Base-by-base conservation (phyloP, 257 asterid genomes). In the Lycium ferocissimum region DNA sequence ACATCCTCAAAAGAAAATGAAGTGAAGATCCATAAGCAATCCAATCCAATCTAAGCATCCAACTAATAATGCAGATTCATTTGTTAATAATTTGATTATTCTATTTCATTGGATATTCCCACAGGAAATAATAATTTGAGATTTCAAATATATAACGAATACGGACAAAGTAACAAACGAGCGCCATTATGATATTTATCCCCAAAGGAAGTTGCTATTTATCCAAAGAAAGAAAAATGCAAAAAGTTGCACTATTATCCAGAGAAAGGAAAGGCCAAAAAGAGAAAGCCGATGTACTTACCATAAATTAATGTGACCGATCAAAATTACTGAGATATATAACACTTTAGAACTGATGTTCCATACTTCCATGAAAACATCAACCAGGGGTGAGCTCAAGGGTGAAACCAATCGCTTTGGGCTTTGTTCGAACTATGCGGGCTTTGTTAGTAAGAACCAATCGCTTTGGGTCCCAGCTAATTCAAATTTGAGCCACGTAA, bases 141-240 rank as follows among this genome's bases (percentile, higher is more conserved):
- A n/a, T 18, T 62, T 62, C 14, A 20, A 2, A 0, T 20, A 20
- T n/a, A 10, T 14, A 22, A 73, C n/a, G 12, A 73, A 47, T 47
- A 22, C n/a, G 80, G 14, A 73, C 58, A 73, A 73, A 47, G 59
- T 73, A 20, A 47, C n/a, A 47, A 73, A 5, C 35, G 15, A 3
- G 79, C 54, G 18, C 40, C 33, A 18, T n/a, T 33, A 73, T 73
- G 80, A 20, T 43, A 45, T 20, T 73, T 45, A 73, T 58, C 38
- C n/a, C 6, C 59, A 11, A 17, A 8, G 54, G 15, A 40, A 71
- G 26, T 71, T 71, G 58, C 14, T 33, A 26, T 17, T 70, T 70
- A 38, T 70, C 79, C 76, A 17, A 70, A 70, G 7, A 70, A 38
- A 69, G 78, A 69, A 69, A 70, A 70, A 17, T 1, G 58, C 58